Base-by-base conservation (phyloP, 805 yeast species). In the Priceomyces carsonii region DNA sequence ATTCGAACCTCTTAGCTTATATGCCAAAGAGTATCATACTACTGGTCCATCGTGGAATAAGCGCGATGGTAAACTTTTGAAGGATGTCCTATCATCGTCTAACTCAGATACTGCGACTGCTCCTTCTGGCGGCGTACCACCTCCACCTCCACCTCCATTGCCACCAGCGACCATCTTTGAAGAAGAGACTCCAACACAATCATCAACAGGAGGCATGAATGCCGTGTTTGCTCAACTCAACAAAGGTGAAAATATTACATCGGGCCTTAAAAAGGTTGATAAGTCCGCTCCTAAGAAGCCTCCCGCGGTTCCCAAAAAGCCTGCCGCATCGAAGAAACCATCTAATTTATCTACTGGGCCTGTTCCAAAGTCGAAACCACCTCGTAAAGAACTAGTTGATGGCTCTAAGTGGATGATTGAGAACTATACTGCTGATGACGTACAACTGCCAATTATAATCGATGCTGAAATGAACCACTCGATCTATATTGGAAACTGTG, bases 61-160 rank as follows among this genome's bases (percentile, higher is more conserved):
- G 22, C 48, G 69, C 7, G 67, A 69, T 34, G 95, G 93, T 21
- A 60, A 64, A 33, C 66, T 79, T 4, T 71, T 88, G 24, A 67
- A 60, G 2, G 80, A 75, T 10, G 78, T 70, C n/a, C 51, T 75
- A 42, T 51, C 53, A 13, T 21, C 17, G 12, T 18, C 44, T 9
- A 6, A n/a, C 3, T 27, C 54, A 15, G 33, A 61, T 6, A 43
- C 60, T 1, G 32, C 57, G 3, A 44, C 64, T 9, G 49, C 69
- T 2, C 53, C 77, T 3, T 52, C 71, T 8, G 64, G 49, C 9
- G 47, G 49, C 22, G 47, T 73, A 6, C 71, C 77, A 3, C 86
- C 90, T 5, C 95, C 95, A 12, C 97, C 97, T 2, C 95, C 95
- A 2, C 95, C 95, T 3, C 91, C 93, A 1, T 87, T 95, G 2